Percentiles rank a stretch among this genome's conserved stretches.
Evolutionary conservation across 2,329 filamentous ascomycete genomes (phyloP).

Genomic region (Ceratocystis eucalypticola): DNA sequence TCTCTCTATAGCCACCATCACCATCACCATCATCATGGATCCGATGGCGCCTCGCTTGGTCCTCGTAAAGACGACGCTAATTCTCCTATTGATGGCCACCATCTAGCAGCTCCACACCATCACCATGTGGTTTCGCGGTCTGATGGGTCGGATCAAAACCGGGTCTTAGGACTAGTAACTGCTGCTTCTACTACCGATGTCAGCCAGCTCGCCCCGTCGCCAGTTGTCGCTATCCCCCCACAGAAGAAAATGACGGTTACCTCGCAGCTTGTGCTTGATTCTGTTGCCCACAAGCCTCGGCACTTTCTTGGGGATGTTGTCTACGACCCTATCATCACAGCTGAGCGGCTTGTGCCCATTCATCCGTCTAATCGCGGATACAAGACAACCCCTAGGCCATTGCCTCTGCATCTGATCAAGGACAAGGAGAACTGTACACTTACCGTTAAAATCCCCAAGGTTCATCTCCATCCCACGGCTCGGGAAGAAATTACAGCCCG

Average conservation of each 20-base stretch:
- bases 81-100: not conserved
- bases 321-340: conserved; percentile 56
- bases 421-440: conserved; percentile 79
- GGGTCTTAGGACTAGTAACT: not conserved
- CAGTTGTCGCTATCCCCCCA: conserved; percentile 35
- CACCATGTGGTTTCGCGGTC: conserved; percentile 35
- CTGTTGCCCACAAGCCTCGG: conserved; percentile 55
- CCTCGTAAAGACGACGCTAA: not conserved
- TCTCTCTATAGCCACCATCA: conserved; percentile 24
- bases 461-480: conserved; percentile 55
- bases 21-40: conserved; percentile 47
- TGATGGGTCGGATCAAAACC: not conserved
- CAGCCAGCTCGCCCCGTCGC: conserved; percentile 26
- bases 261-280: conserved; percentile 57
- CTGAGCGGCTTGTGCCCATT: conserved; percentile 34
- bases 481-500: conserved; percentile 74
- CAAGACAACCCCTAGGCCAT: conserved; percentile 49
- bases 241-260: conserved; percentile 54
- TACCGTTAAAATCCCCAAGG: conserved; percentile 72
- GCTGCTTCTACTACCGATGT: conserved; percentile 4
- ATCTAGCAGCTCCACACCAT: conserved; percentile 29
- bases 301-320: conserved; percentile 73
- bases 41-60: conserved; percentile 30
- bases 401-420: conserved; percentile 59
- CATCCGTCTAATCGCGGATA: conserved; percentile 32